phyloP scores from a whole-genome alignment of 1,284 basidiomycete species.

The Xerocomus minutiporus region DNA sequence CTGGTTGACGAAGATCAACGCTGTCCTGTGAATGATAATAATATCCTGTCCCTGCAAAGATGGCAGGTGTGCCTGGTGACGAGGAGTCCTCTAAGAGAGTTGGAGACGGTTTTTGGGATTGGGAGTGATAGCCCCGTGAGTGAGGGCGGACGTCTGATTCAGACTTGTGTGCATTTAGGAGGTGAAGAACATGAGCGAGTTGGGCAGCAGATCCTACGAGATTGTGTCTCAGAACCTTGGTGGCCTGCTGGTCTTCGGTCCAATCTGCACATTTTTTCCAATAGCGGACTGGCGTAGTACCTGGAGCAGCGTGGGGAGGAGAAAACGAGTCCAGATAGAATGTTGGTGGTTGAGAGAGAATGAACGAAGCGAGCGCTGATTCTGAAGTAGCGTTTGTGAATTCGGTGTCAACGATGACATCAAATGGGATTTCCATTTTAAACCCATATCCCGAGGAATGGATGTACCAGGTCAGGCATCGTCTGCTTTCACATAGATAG shows the following conservation, averaged over 20 bases:
- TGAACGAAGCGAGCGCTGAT: constrained; percentile 55
- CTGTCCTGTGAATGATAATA: constrained; percentile 15
- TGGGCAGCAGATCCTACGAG: constrained; percentile 62
- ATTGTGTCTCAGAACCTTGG: constrained; percentile 59
- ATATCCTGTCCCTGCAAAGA: constrained; percentile 15
- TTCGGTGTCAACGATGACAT: constrained; percentile 52
- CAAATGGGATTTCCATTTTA: constrained; percentile 79
- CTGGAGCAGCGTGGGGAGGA: constrained; percentile 28
- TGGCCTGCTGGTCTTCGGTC: constrained; percentile 73
- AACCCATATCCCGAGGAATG: constrained; percentile 66
- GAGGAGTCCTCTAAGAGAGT: constrained; percentile 39
- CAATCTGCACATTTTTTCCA: constrained; percentile 73
- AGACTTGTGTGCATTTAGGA: constrained; percentile 39
- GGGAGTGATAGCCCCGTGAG: constrained; percentile 31
- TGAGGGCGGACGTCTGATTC: constrained; percentile 38
- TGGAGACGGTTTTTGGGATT: constrained; percentile 26
- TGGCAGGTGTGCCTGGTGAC: constrained; percentile 31
- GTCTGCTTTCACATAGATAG: constrained; percentile 63
- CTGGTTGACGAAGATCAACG: constrained; percentile 8
- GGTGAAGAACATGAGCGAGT: constrained; percentile 54
- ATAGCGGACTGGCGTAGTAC: constrained; percentile 34
- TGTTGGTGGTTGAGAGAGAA: constrained; percentile 57
- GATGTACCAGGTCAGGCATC: constrained; percentile 72
- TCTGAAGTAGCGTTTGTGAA: constrained; percentile 55
- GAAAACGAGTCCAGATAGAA: constrained; percentile 59